Evolutionary conservation across 495 filamentous ascomycete genomes (phyloP).

Genomic region (Lineolata rhizophorae): DNA sequence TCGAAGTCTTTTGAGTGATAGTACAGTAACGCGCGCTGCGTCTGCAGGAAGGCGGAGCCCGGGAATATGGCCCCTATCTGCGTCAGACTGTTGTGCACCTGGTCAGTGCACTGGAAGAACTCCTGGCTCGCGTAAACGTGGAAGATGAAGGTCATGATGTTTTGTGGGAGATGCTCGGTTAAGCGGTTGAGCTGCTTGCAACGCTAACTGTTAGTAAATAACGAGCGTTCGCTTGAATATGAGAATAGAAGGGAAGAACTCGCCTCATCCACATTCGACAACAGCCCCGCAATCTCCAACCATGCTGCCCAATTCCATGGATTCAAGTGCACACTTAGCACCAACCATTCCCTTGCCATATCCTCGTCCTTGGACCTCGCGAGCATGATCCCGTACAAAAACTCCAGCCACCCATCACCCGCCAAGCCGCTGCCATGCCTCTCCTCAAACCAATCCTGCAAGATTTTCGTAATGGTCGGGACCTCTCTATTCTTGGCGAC

Average conservation of each 20-base stretch:
- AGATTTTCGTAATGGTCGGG: constrained; percentile 41
- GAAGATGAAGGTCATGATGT: constrained; percentile 86
- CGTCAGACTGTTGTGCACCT: constrained; percentile 45
- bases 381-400: constrained; percentile 81
- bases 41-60: constrained; percentile 65
- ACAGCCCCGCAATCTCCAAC: constrained; percentile 60
- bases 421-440: constrained; percentile 33
- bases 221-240: no score
- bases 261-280: constrained; percentile 69
- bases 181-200: constrained; percentile 30
- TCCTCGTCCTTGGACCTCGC: constrained; percentile 75
- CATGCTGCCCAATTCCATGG: constrained; percentile 95
- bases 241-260: background rate
- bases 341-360: constrained; percentile 57
- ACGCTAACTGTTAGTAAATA: background rate
- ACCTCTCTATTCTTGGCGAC: constrained; percentile 68
- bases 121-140: constrained; percentile 76
- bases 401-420: constrained; percentile 75
- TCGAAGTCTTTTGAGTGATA: constrained; percentile 94
- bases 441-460: constrained; percentile 57
- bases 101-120: constrained; percentile 63
- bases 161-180: constrained; percentile 46
- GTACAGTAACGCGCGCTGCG: constrained; percentile 64
- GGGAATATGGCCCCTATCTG: constrained; percentile 72
- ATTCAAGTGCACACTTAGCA: constrained; percentile 64